A percentile compares a stretch with the other conserved stretches of the same genome.
phyloP scores from a whole-genome alignment of 139 green algal species.

The Tetradesmus lagerheimii region DNA sequence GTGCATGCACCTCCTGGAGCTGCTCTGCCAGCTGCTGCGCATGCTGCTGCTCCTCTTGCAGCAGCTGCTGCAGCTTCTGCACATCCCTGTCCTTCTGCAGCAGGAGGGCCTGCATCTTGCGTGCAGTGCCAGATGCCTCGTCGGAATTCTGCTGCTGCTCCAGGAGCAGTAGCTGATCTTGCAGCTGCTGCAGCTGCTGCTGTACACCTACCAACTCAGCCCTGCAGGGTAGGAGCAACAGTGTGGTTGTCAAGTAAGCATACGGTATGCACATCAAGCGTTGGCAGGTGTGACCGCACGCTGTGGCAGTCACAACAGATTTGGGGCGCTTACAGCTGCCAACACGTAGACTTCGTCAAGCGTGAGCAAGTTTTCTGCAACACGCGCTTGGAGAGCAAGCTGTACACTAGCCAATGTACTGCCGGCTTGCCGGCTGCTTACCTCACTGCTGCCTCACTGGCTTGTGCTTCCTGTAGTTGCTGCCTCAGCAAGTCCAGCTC shows the following conservation, averaged over 20 bases:
- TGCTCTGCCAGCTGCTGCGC: background rate
- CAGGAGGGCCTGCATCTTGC: background rate
- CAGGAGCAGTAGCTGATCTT: background rate
- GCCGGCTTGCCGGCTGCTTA: background rate
- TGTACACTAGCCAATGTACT: no score
- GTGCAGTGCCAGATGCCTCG: background rate
- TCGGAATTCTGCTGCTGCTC: background rate
- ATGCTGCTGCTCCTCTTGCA: background rate
- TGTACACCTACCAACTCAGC: conserved; percentile 2
- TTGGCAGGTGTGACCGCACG: background rate
- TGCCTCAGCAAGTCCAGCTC: background rate
- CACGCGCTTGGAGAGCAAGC: background rate
- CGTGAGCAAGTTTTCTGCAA: background rate
- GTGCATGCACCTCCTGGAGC: conserved; percentile 1
- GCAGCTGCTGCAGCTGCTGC: conserved; percentile 8
- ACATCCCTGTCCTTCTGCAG: conserved; percentile 39
- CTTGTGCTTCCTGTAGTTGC: background rate
- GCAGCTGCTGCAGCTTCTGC: conserved; percentile 30
- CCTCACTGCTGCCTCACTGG: background rate
- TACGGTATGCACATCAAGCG: background rate
- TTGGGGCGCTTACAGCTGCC: background rate
- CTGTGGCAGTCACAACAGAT: background rate
- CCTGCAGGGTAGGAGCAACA: background rate
- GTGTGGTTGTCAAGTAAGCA: background rate
- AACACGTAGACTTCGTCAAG: background rate